A percentile compares a stretch with the other conserved stretches of the same genome.
These are phyloP conservation scores for Pilatotrama ljubarskyi DNA, from an alignment of 768 basidiomycete genomes.

Conservation along the genomic window DNA sequence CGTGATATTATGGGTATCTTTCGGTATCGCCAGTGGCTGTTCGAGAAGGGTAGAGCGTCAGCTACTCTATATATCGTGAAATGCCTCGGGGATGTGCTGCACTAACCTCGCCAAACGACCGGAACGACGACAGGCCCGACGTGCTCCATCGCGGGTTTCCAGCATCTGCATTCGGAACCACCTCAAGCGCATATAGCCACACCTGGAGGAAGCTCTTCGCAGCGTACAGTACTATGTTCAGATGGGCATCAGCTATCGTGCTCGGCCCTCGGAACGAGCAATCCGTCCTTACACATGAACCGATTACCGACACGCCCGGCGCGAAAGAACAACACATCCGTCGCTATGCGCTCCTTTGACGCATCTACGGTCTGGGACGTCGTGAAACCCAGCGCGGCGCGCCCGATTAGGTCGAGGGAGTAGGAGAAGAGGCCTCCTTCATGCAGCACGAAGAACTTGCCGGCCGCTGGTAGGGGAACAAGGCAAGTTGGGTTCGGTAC, in stretches of 20 bases:
- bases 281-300: slow-evolving; percentile 56
- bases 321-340: slow-evolving; percentile 59
- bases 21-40: slow-evolving; percentile 70
- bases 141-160: slow-evolving; percentile 39
- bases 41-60: background rate
- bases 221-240: slow-evolving; percentile 62
- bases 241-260: background rate
- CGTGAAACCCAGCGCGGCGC: slow-evolving; percentile 52
- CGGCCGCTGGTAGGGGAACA: slow-evolving; percentile 56
- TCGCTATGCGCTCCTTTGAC: slow-evolving; percentile 64
- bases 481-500: slow-evolving; percentile 53
- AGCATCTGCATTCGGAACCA: slow-evolving; percentile 41
- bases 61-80: background rate
- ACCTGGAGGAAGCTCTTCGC: slow-evolving; percentile 61
- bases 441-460: slow-evolving; percentile 67
- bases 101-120: slow-evolving; percentile 65
- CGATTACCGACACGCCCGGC: slow-evolving; percentile 53
- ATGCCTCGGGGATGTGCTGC: slow-evolving; percentile 48
- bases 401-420: slow-evolving; percentile 68
- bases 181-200: slow-evolving; percentile 63
- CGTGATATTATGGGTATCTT: slow-evolving; percentile 63
- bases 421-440: slow-evolving; percentile 62
- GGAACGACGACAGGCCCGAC: slow-evolving; percentile 44
- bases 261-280: background rate
- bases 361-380: slow-evolving; percentile 49